Conservation (phyloP, 257 asterid genomes). For the Gentiana straminea region DNA sequence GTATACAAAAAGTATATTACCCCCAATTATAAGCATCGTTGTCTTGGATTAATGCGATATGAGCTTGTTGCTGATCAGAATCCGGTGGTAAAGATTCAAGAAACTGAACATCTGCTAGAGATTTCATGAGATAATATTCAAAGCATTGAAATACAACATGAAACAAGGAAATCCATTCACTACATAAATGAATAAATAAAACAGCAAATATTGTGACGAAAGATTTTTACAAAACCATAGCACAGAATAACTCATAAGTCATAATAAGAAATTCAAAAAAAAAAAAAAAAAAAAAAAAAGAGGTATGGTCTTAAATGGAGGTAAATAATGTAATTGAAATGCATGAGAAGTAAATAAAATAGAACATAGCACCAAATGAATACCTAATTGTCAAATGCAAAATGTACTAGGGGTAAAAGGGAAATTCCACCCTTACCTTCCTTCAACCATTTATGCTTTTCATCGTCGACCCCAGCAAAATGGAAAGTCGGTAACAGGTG, state of each 20-base stretch:
- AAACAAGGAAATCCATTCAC: neutral
- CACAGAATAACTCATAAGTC: too few species aligned
- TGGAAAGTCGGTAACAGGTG: slow-evolving; percentile 92
- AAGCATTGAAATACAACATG: neutral
- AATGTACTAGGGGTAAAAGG: slow-evolving; percentile 1
- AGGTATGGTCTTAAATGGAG: too few species aligned
- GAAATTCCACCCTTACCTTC: slow-evolving; percentile 30
- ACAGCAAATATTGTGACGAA: too few species aligned
- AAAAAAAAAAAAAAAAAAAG: too few species aligned
- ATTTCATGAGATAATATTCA: slow-evolving; percentile 2
- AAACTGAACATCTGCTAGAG: slow-evolving; percentile 46
- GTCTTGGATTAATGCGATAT: slow-evolving; percentile 63
- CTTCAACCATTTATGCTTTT: slow-evolving; percentile 66
- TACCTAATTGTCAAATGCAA: neutral
- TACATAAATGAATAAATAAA: neutral
- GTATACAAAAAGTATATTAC: slow-evolving; percentile 31
- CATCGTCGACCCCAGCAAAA: slow-evolving; percentile 83
- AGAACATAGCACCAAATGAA: neutral
- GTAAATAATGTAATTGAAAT: too few species aligned
- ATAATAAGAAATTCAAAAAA: too few species aligned
- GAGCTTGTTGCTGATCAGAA: slow-evolving; percentile 84
- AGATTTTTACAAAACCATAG: too few species aligned
- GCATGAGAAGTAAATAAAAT: too few species aligned
- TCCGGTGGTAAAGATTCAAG: slow-evolving; percentile 76
- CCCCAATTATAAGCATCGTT: slow-evolving; percentile 95